A percentile compares a stretch with the other conserved stretches of the same genome.
phyloP scores from a whole-genome alignment of 495 filamentous ascomycete genomes.

The Mytilinidion resinicola region DNA sequence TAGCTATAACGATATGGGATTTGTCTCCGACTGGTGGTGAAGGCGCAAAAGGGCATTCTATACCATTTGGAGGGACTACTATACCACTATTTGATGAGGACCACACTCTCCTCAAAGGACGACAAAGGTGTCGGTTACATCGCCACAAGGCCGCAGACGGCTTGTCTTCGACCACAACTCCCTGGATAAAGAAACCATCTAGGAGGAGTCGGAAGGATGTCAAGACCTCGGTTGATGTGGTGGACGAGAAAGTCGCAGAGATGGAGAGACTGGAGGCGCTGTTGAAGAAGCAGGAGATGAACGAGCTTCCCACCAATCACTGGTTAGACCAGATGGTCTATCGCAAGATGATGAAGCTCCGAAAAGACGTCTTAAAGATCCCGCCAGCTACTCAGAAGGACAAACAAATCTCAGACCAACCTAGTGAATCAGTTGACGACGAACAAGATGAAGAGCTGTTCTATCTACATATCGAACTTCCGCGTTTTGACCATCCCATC shows the following conservation, averaged over 20 bases:
- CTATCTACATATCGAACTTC: conserved; percentile 80
- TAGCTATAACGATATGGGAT: conserved; percentile 96
- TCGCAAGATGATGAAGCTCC: conserved; percentile 66
- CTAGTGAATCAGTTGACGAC: conserved; percentile 15
- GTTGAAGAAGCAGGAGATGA: conserved; percentile 98
- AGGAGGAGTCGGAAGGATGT: conserved; percentile 48
- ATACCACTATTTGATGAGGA: conserved; percentile 85
- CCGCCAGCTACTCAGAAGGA: conserved; percentile 11
- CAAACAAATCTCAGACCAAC: conserved; percentile 10
- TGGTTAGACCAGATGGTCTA: conserved; percentile 96
- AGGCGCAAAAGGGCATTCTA: conserved; percentile 60
- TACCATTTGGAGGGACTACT: conserved; percentile 93
- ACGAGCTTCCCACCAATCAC: conserved; percentile 82
- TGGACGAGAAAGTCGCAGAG: conserved; percentile 60
- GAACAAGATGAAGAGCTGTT: conserved; percentile 57
- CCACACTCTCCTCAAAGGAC: conserved; percentile 79
- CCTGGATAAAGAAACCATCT: conserved; percentile 49
- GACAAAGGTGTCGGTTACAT: conserved; percentile 85
- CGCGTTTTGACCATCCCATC: conserved; percentile 90
- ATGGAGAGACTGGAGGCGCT: conserved; percentile 75
- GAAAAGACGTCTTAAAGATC: conserved; percentile 20
- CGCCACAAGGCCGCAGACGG: conserved; percentile 81
- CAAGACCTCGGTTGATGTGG: conserved; percentile 28
- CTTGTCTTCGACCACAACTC: conserved; percentile 71
- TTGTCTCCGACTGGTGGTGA: conserved; percentile 68